These are phyloP conservation scores for Kurtzmaniella cleridarum DNA, from an alignment of 805 yeast genomes.

Conservation along the genomic window DNA sequence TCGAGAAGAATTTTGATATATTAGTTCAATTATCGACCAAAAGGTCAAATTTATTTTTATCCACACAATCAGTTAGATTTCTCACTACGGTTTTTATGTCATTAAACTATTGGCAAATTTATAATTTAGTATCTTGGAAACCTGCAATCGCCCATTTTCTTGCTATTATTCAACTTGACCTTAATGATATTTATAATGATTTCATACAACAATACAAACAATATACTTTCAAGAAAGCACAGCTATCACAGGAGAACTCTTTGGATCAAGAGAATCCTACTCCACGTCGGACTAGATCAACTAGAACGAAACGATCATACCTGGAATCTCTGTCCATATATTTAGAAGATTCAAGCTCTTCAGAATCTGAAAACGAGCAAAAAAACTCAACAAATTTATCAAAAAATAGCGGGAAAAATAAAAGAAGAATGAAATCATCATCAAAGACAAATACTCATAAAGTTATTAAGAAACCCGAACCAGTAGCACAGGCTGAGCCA, in stretches of 20 bases:
- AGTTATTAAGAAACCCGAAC: constrained; percentile 17
- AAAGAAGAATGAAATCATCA: constrained; percentile 1
- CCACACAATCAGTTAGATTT: constrained; percentile 31
- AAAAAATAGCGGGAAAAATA: constrained; percentile 9
- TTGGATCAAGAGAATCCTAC: too few relatives aligned
- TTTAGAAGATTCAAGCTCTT: too few relatives aligned
- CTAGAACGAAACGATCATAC: too few relatives aligned
- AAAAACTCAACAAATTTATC: constrained; percentile 8
- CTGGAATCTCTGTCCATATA: too few relatives aligned
- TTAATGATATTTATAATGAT: constrained; percentile 33
- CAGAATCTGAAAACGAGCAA: too few relatives aligned
- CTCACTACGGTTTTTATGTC: constrained; percentile 32
- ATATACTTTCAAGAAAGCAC: constrained; percentile 10
- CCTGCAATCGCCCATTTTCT: constrained; percentile 39
- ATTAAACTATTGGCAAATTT: constrained; percentile 41
- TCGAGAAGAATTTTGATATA: constrained; percentile 35
- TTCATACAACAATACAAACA: constrained; percentile 30
- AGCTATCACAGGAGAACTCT: too few relatives aligned
- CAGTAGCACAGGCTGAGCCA: too few relatives aligned
- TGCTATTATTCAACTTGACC: constrained; percentile 31
- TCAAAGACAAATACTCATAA: constrained; percentile 12
- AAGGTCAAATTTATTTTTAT: constrained; percentile 22
- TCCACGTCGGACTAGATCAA: too few relatives aligned
- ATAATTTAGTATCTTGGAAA: constrained; percentile 35
- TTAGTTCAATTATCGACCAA: constrained; percentile 31